phyloP scores from a whole-genome alignment of 495 filamentous ascomycete species.

The Neohortaea acidophila region DNA sequence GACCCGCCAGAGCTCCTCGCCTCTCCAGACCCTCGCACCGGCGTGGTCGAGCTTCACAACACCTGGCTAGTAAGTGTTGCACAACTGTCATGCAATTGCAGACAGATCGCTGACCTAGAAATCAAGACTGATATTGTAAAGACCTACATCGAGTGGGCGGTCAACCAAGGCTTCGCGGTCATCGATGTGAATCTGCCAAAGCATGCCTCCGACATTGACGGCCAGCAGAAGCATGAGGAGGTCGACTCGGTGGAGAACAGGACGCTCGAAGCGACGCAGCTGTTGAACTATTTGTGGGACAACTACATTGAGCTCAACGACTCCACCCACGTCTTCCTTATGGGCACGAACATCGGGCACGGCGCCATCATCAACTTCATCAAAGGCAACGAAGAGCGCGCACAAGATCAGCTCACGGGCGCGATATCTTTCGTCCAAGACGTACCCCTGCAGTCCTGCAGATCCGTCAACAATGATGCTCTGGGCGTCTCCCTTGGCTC shows the following conservation, averaged over 20 bases:
- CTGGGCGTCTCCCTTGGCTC: no score
- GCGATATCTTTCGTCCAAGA: constrained; percentile 27
- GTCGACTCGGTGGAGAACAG: constrained; percentile 34
- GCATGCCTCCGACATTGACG: constrained; percentile 37
- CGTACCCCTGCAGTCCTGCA: constrained; percentile 26
- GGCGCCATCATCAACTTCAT: constrained; percentile 32
- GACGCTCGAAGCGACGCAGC: constrained; percentile 41
- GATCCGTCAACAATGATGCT: constrained; percentile 25
- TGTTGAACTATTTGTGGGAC: constrained; percentile 86
- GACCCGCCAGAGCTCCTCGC: constrained; percentile 54
- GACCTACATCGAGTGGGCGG: constrained; percentile 70
- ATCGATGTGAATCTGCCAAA: constrained; percentile 83
- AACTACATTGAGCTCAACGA: constrained; percentile 79
- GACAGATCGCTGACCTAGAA: constrained; percentile 28
- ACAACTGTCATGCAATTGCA: constrained; percentile 23
- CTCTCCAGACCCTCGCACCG: constrained; percentile 49
- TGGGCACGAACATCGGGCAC: constrained; percentile 57
- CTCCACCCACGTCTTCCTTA: constrained; percentile 54
- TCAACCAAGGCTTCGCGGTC: constrained; percentile 55
- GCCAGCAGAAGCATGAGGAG: constrained; percentile 19
- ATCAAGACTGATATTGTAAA: constrained; percentile 59
- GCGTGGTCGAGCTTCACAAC: constrained; percentile 65
- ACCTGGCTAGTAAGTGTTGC: constrained; percentile 60
- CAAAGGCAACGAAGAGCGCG: constrained; percentile 23
- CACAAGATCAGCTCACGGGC: constrained; percentile 17